phyloP scores from a whole-genome alignment of 192 early-diverging fungal species.

The Coemansia sp. region DNA sequence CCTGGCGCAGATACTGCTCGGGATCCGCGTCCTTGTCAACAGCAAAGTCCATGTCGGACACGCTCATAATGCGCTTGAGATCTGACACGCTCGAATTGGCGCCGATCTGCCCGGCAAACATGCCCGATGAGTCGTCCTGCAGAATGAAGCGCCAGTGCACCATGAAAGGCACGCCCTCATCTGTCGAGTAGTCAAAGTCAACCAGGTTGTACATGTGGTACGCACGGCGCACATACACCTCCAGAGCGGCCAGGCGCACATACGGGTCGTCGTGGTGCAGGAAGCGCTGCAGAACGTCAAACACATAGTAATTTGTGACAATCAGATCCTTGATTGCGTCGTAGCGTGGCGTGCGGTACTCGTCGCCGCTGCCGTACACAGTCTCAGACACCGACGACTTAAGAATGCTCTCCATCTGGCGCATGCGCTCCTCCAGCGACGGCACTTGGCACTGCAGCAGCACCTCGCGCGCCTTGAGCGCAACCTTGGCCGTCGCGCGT shows the following conservation, averaged over 20 bases:
- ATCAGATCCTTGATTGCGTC: constrained; percentile 82
- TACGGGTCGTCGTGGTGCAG: constrained; percentile 83
- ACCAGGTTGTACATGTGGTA: constrained; percentile 97
- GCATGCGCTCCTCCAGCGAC: constrained; percentile 82
- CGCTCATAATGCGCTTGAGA: constrained; percentile 69
- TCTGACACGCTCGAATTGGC: constrained; percentile 37
- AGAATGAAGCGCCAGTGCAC: constrained; percentile 79
- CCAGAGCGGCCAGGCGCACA: constrained; percentile 82
- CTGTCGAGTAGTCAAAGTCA: constrained; percentile 73
- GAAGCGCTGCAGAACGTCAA: constrained; percentile 92
- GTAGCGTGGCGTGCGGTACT: constrained; percentile 69
- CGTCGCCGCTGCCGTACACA: constrained; percentile 72
- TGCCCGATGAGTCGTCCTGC: constrained; percentile 58
- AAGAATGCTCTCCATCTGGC: constrained; percentile 83
- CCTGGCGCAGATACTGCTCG: constrained; percentile 76
- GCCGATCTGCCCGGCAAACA: constrained; percentile 31
- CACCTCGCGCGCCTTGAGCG: constrained; percentile 92
- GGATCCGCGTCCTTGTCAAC: constrained; percentile 64
- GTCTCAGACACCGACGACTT: constrained; percentile 70
- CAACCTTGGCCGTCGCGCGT: constrained; percentile 79
- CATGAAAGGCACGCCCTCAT: constrained; percentile 59
- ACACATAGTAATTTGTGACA: constrained; percentile 91
- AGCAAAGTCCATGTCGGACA: constrained; percentile 79
- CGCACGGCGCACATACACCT: constrained; percentile 95
- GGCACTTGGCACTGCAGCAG: constrained; percentile 92